phyloP scores from a whole-genome alignment of 75 land plant genomes.

The Cunninghamia lanceolata region DNA sequence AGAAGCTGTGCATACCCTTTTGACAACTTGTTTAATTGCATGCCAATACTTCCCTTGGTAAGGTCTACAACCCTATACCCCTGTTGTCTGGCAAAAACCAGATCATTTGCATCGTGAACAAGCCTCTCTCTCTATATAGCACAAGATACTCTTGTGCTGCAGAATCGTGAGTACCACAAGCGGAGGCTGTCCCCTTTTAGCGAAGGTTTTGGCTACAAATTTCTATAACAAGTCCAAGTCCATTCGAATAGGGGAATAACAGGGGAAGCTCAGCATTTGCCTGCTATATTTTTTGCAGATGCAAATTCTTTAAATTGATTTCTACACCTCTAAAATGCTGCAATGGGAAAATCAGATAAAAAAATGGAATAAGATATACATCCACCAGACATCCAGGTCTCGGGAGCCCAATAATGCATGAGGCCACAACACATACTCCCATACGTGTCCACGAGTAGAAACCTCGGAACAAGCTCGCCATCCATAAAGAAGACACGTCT shows the following conservation, averaged over 20 bases:
- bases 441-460: too few relatives aligned
- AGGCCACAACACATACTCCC: too few relatives aligned
- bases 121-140: slow-evolving; percentile 67
- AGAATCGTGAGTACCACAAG: slow-evolving; percentile 39
- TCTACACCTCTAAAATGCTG: slow-evolving; percentile 33
- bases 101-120: slow-evolving; percentile 52
- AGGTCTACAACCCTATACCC: slow-evolving; percentile 16
- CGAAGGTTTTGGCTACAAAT: slow-evolving; percentile 17
- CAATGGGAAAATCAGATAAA: slow-evolving; percentile 20
- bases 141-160: slow-evolving; percentile 70
- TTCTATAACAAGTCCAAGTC: slow-evolving; percentile 23
- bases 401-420: too few relatives aligned
- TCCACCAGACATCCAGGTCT: slow-evolving; percentile 42
- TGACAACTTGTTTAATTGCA: slow-evolving; percentile 52
- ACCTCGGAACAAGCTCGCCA: too few relatives aligned
- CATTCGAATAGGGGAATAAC: slow-evolving; percentile 37
- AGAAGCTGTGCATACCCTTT: slow-evolving; percentile 44
- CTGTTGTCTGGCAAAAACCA: slow-evolving; percentile 33
- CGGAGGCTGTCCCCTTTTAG: slow-evolving; percentile 34
- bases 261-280: too few relatives aligned
- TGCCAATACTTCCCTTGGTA: slow-evolving; percentile 36
- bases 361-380: slow-evolving; percentile 47
- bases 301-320: too few relatives aligned
- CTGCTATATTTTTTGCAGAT: too few relatives aligned
- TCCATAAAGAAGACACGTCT: too few relatives aligned